These are phyloP conservation scores for Didymella exigua DNA, from an alignment of 2,329 filamentous ascomycete genomes.

Conservation along the genomic window DNA sequence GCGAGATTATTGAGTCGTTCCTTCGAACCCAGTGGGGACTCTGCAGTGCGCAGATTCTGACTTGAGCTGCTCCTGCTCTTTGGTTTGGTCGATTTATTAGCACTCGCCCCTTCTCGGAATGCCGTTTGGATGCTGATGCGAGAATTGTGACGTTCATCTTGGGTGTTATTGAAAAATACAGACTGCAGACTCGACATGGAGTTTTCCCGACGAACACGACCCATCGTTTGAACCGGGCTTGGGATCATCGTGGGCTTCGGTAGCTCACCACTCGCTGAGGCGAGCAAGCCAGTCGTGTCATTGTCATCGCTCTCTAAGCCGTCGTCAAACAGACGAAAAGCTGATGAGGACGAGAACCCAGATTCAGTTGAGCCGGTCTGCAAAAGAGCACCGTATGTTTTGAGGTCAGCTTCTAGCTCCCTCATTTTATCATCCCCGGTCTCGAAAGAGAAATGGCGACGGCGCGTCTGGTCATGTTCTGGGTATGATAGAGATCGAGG, in stretches of 20 bases:
- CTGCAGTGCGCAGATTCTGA: slow-evolving; percentile 16
- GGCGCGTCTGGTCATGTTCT: slow-evolving; percentile 24
- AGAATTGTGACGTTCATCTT: slow-evolving; percentile 37
- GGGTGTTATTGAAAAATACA: slow-evolving; percentile 21
- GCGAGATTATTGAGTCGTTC: slow-evolving; percentile 27
- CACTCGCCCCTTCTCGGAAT: slow-evolving; percentile 27
- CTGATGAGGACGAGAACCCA: neutral
- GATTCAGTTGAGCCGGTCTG: slow-evolving; percentile 13
- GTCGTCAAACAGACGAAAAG: neutral
- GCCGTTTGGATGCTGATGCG: slow-evolving; percentile 39
- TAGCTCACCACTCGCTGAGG: slow-evolving; percentile 9
- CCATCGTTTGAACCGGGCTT: slow-evolving; percentile 48
- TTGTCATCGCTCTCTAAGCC: neutral
- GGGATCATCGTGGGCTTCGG: slow-evolving; percentile 49
- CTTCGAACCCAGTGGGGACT: slow-evolving; percentile 15
- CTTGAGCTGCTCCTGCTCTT: slow-evolving; percentile 31
- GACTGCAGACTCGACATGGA: slow-evolving; percentile 49
- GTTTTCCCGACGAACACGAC: slow-evolving; percentile 46
- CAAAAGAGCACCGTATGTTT: slow-evolving; percentile 8
- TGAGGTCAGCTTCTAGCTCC: slow-evolving; percentile 23
- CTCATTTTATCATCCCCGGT: slow-evolving; percentile 48
- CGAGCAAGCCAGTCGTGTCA: neutral
- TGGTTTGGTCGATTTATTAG: slow-evolving; percentile 13
- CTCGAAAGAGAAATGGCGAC: slow-evolving; percentile 52
- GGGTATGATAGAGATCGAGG: slow-evolving; percentile 29